Base-by-base conservation (phyloP, 1,284 basidiomycete species). In the Ganoderma boninense region DNA sequence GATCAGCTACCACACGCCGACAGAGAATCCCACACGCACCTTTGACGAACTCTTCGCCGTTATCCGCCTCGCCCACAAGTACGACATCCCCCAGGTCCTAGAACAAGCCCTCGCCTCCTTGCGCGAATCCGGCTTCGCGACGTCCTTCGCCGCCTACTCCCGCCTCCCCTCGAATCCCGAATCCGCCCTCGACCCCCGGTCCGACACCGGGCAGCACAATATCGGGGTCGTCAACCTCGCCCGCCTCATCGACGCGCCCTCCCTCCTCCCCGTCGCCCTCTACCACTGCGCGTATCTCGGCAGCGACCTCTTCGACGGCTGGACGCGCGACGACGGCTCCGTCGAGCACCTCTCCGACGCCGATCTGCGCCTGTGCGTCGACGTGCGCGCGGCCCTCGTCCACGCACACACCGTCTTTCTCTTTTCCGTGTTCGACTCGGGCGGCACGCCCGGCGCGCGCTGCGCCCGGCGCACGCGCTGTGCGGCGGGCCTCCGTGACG, bases 221-320 rank as follows among this genome's bases (percentile, higher is more conserved):
- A 69, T 69, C 29, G 60, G 64, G 7, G 64, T 62, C 5, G 42
- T 69, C 68, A 65, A 66, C 42, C 29, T 62, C 32, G 68, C 68
- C 8, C 60, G 61, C 3, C 64, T 69, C 29, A 56, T 35, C 1
- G 46, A 63, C 26, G 44, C 44, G 18, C 40, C 23, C 20, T 26
- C 59, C 14, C 10, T 69, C 14, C 61, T 69, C 16, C 68, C 68
- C 29, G 14, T 18, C 52, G 68, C 68, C 6, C 35, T 66, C 20
- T 62, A 56, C 32, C 8, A 7, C n/a, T 65, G 64, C 60, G 35
- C 59, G 32, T 26, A 8, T 16, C 64, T 44, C 13, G 26, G 57
- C 20, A 40, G 62, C n/a, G 46, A 10, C 10, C 29, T 69, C 10
- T 18, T 67, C 14, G 49, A 62, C 49, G 60, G 66, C 16, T 67